Evolutionary conservation across 2,329 filamentous ascomycete species (phyloP), one percentile per base, ranked within the genome.

Genomic region (Torrubiellomyces zombiae): DNA sequence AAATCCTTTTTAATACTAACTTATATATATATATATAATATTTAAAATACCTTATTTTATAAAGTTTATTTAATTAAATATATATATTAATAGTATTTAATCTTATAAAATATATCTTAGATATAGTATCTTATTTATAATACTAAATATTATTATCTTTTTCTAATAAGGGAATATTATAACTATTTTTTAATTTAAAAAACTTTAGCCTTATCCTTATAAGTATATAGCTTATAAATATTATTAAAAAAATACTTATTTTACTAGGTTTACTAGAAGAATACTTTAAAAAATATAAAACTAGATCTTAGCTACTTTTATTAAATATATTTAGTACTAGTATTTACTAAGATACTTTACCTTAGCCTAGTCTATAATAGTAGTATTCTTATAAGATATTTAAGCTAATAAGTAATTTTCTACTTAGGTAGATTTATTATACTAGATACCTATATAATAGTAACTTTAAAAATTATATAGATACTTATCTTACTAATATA

Each of bases 401-500:
- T 17, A 18, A n/a, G 7, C 16, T 15, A n/a, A 24, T 29, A 18
- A 22, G 13, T 27, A 27, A 11, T 28, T n/a, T 16, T 23, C 15
- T 4, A 23, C n/a, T n/a, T n/a, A n/a, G n/a, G n/a, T n/a, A 19
- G 15, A 23, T 16, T 18, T 30, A 23, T 22, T 13, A 25, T 16
- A 28, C 10, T 18, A 20, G 18, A 25, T 1, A 16, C 20, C n/a
- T 21, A 24, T 19, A 13, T 10, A 18, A 19, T 22, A 21, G n/a
- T 13, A 23, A 18, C 3, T 27, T 16, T 13, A 18, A 21, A 18
- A 18, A 18, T 10, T 8, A 18, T 16, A 26, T 22, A 20, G 19
- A 18, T 28, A 28, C 7, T 14, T 28, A 23, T 9, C 8, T 24
- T 25, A 14, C 9, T 23, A 23, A 19, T 25, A 30, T 20, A 29